Percentiles rank a stretch among this genome's conserved stretches.
phyloP scores from a whole-genome alignment of 2,329 filamentous ascomycete species.

The Trichoderma hamatum region DNA sequence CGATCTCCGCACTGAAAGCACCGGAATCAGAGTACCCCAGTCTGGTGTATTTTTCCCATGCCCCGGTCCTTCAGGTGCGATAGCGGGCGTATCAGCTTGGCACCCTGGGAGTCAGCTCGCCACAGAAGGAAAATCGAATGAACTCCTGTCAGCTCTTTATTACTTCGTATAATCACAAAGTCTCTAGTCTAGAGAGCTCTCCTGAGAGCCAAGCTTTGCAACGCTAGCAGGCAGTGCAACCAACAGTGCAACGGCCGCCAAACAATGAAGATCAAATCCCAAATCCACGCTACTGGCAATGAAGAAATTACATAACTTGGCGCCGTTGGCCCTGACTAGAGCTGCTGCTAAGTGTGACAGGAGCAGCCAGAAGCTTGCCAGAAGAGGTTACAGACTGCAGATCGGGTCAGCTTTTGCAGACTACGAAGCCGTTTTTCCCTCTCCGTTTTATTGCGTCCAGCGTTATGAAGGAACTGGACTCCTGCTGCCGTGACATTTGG shows the following conservation, averaged over 20 bases:
- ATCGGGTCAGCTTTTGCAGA: slow-evolving; percentile 10
- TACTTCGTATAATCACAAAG: background rate
- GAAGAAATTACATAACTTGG: slow-evolving; percentile 15
- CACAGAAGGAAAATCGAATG: background rate
- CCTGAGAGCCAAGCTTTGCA: background rate
- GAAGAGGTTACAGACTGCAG: slow-evolving; percentile 4
- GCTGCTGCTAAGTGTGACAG: slow-evolving; percentile 5
- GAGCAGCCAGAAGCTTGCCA: slow-evolving; percentile 17
- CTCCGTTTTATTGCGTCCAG: background rate
- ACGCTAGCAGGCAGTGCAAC: background rate
- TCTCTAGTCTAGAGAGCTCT: background rate
- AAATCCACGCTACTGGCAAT: background rate
- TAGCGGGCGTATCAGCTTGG: background rate
- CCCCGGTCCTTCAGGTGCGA: background rate
- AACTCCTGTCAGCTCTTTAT: background rate
- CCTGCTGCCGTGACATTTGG: background rate
- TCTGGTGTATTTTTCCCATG: background rate
- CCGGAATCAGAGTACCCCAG: background rate
- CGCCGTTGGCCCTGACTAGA: slow-evolving; percentile 2
- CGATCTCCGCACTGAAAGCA: background rate
- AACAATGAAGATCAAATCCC: background rate
- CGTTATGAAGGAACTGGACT: background rate
- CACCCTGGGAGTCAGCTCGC: background rate
- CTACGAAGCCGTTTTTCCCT: background rate
- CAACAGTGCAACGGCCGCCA: background rate